Percentiles rank a stretch among this genome's conserved stretches.
These are phyloP conservation scores for Prinsepia uniflora DNA, from an alignment of 306 rosid species.

Conservation along the genomic window DNA sequence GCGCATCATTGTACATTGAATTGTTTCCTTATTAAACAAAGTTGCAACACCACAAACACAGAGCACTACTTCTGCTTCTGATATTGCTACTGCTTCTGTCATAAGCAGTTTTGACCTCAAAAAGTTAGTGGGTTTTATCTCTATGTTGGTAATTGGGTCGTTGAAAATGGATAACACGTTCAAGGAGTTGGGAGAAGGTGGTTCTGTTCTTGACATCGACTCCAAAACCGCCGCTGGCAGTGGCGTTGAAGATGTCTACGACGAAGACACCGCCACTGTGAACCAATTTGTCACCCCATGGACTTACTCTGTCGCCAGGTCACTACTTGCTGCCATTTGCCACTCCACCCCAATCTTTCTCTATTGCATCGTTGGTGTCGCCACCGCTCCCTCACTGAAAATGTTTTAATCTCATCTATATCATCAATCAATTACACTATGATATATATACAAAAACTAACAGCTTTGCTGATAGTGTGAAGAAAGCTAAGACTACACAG, in stretches of 20 bases:
- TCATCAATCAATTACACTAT: too few relatives aligned
- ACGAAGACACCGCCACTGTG: slow-evolving; percentile 87
- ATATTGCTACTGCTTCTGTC: neutral
- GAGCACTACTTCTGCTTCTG: neutral
- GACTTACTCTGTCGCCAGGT: slow-evolving; percentile 95
- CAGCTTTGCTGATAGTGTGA: too few relatives aligned
- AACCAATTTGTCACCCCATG: slow-evolving; percentile 86
- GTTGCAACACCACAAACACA: neutral
- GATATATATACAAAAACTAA: too few relatives aligned
- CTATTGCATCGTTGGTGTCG: too few relatives aligned
- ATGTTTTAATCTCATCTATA: too few relatives aligned
- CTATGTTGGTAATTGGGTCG: neutral
- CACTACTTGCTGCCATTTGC: neutral
- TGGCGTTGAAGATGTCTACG: slow-evolving; percentile 82
- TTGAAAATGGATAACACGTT: slow-evolving; percentile 57
- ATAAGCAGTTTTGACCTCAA: slow-evolving; percentile 1
- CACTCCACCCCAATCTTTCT: too few relatives aligned
- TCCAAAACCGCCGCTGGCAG: slow-evolving; percentile 67
- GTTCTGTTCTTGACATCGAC: slow-evolving; percentile 62
- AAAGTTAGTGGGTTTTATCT: neutral
- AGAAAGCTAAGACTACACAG: too few relatives aligned
- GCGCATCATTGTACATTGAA: neutral
- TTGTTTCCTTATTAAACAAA: slow-evolving; percentile 3
- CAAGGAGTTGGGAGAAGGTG: slow-evolving; percentile 57
- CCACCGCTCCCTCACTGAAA: too few relatives aligned